Percentiles rank a stretch among this genome's conserved stretches.
Conservation (phyloP, 805 yeast species). For the Starmerella gropengiesseri region DNA sequence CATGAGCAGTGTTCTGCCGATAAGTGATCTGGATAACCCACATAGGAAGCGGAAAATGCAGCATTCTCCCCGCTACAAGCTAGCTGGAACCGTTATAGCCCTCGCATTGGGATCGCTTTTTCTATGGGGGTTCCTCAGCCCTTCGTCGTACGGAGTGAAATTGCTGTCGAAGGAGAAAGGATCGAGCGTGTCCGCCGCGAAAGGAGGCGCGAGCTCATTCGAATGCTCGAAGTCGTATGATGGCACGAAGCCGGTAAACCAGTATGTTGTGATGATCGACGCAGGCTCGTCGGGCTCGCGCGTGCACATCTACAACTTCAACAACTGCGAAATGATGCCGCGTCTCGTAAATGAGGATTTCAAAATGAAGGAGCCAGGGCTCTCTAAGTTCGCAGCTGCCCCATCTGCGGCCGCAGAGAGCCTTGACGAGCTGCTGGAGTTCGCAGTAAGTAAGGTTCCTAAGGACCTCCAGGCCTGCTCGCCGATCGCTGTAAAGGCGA, state of each 20-base stretch:
- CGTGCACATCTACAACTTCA: constrained; percentile 86
- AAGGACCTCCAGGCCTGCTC: constrained; percentile 62
- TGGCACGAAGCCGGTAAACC: constrained; percentile 35
- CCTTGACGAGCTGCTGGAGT: constrained; percentile 65
- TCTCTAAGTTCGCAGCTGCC: constrained; percentile 66
- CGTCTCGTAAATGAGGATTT: constrained; percentile 67
- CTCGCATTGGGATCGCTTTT: constrained; percentile 4
- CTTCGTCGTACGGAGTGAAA: not conserved
- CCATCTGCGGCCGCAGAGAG: constrained; percentile 80
- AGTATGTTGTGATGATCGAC: constrained; percentile 87
- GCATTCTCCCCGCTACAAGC: constrained; percentile 11
- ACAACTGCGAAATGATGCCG: constrained; percentile 79
- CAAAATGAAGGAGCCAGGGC: constrained; percentile 84
- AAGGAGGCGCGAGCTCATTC: constrained; percentile 6
- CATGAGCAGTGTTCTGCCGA: constrained; percentile 13
- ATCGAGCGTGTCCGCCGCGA: not conserved
- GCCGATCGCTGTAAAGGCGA: constrained; percentile 93
- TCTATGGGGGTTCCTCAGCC: not conserved
- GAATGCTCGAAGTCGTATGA: constrained; percentile 31
- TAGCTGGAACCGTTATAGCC: constrained; percentile 4
- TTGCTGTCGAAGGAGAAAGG: not conserved
- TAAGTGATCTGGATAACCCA: constrained; percentile 18
- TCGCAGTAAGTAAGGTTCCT: constrained; percentile 73
- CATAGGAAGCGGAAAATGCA: constrained; percentile 13
- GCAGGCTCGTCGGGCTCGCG: constrained; percentile 98